Evolutionary conservation across 495 filamentous ascomycete species (phyloP), one percentile per base, ranked within the genome.

Genomic region (Cercophora scortea): DNA sequence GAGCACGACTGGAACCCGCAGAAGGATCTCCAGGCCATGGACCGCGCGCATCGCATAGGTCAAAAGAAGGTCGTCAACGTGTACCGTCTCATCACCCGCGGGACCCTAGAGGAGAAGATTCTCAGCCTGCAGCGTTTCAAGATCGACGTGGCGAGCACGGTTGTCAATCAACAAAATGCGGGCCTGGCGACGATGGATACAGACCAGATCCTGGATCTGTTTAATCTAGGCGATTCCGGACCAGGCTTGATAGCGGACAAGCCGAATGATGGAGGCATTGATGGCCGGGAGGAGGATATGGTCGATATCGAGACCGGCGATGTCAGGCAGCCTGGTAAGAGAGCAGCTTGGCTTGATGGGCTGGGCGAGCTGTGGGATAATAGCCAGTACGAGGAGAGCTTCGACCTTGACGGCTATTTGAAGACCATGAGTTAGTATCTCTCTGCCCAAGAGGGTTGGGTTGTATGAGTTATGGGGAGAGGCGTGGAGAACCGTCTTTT

Each of bases 21-120:
- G 65, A 95, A 95, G 69, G 93, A 98, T 71, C 80, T 98, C 59
- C 93, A 98, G 67, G 93, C 93, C 58, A 98, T 98, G 93, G 93
- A 98, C 63, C 90, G 93, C 45, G 93, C 94, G 9, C 93, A 98
- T 72, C 85, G 93, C 60, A 98, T 98, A 58, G 93, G 93, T 5
- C 93, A 98, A 75, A 96, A 96, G 84, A 96, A 96, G 76, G 92
- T 96, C 16, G 93, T 98, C 52, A 98, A 98, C 65, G 93, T 98
- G n/a, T 98, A 97, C 67, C 88, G 93, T 18, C 74, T 98, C 60
- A 88, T 98, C 65, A 96, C 93, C 15, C 78, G 93, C 60, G 93
- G 93, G 45, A 97, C 94, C 8, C 72, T 98, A 48, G 93, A 98
- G 73, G 93, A 98, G 79, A 98, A 98, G 82, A 98, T 98, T 60